These are phyloP conservation scores for Nitzschia sp. DNA, from an alignment of 108 stramenopile genomes.

Conservation along the genomic window DNA sequence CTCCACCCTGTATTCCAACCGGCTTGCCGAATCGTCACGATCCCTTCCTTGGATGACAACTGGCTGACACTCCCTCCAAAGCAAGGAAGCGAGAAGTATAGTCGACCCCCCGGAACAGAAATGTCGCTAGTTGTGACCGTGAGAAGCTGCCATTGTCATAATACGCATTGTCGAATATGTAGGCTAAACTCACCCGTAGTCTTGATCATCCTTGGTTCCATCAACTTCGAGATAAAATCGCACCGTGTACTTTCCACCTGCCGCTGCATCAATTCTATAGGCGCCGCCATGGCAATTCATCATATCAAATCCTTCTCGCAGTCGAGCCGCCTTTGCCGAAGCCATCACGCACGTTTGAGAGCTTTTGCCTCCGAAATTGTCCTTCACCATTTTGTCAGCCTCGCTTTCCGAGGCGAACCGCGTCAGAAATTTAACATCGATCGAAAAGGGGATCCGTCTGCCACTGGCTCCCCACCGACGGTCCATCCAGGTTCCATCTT, in stretches of 20 bases:
- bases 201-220: constrained; percentile 38
- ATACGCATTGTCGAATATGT: neutral
- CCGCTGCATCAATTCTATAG: constrained; percentile 62
- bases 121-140: constrained; percentile 42
- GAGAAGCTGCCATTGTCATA: neutral
- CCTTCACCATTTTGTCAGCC: constrained; percentile 47
- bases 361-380: constrained; percentile 43
- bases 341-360: constrained; percentile 38
- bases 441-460: constrained; percentile 55
- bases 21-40: constrained; percentile 69
- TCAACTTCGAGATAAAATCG: constrained; percentile 62
- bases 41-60: constrained; percentile 69
- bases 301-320: constrained; percentile 66
- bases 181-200: constrained; percentile 12
- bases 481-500: constrained; percentile 85
- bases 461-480: constrained; percentile 81
- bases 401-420: constrained; percentile 29
- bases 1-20: constrained; percentile 87
- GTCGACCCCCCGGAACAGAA: constrained; percentile 56
- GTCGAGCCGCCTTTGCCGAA: constrained; percentile 48
- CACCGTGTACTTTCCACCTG: constrained; percentile 37
- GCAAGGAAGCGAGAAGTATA: constrained; percentile 78
- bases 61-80: constrained; percentile 45
- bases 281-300: constrained; percentile 59
- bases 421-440: constrained; percentile 58